Conservation (phyloP, 169 alveolate genomes). For the Plasmodium yoelii region DNA sequence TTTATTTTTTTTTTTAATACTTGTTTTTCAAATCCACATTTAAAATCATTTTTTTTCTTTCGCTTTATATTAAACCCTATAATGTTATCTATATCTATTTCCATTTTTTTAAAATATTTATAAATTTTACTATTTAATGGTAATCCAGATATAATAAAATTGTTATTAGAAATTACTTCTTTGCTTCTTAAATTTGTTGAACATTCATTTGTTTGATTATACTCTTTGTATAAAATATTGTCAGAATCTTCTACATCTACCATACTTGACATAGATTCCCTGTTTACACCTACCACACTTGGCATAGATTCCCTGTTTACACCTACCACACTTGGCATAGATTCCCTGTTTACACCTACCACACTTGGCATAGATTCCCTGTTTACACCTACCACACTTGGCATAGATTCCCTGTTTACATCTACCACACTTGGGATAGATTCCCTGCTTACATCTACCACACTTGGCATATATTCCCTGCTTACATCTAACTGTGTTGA, state of each 20-base stretch:
- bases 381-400: neutral
- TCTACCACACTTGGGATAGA: no score
- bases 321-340: no score
- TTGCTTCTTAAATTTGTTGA: neutral
- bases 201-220: neutral
- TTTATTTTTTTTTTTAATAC: neutral
- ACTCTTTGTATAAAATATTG: neutral
- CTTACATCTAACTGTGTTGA: neutral
- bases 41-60: neutral
- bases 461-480: neutral
- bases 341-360: neutral
- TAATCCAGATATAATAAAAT: constrained; percentile 35
- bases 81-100: constrained; percentile 21
- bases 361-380: neutral
- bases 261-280: neutral
- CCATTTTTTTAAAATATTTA: constrained; percentile 26
- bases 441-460: neutral
- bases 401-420: neutral
- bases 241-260: neutral
- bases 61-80: constrained; percentile 24
- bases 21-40: neutral
- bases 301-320: neutral
- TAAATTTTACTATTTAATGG: constrained; percentile 36
- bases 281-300: neutral
- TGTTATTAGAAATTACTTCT: neutral